phyloP scores from a whole-genome alignment of 371 early-diverging fungal species.

The Circinella umbellata region DNA sequence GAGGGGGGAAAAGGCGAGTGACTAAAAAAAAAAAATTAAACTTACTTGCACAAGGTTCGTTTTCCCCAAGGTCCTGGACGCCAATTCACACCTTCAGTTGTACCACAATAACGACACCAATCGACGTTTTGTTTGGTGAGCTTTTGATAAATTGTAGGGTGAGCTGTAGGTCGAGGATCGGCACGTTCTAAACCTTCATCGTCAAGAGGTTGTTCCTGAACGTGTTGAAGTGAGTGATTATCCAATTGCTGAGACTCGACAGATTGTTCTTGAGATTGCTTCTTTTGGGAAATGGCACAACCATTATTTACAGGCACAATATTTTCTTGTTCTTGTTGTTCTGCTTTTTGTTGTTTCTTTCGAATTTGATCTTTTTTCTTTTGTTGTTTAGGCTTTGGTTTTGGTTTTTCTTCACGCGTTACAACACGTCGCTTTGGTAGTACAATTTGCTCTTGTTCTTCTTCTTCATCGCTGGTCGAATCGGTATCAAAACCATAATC shows the following conservation, averaged over 20 bases:
- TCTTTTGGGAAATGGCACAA: no score
- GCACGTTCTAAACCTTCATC: constrained; percentile 14
- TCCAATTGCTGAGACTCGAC: no score
- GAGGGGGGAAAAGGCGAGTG: no score
- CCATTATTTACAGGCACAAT: no score
- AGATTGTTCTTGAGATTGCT: no score
- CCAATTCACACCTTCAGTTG: constrained; percentile 92
- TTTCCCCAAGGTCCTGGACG: constrained; percentile 95
- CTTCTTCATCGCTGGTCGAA: constrained; percentile 9
- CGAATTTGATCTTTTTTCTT: background rate
- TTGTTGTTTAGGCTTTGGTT: background rate
- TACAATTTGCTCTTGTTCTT: constrained; percentile 6
- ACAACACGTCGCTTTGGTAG: background rate
- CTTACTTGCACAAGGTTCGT: constrained; percentile 89
- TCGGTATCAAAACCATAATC: constrained; percentile 17
- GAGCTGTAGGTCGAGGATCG: constrained; percentile 24
- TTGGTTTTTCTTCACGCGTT: background rate
- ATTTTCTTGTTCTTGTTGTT: background rate
- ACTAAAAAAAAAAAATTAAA: constrained; percentile 16
- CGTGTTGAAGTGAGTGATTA: background rate
- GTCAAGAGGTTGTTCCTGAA: constrained; percentile 1
- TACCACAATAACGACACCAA: constrained; percentile 95
- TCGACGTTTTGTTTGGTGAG: constrained; percentile 71
- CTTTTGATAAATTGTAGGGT: constrained; percentile 67
- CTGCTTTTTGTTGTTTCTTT: constrained; percentile 4